phyloP scores from a whole-genome alignment of 2,329 filamentous ascomycete genomes.

The Lomentospora prolificans region DNA sequence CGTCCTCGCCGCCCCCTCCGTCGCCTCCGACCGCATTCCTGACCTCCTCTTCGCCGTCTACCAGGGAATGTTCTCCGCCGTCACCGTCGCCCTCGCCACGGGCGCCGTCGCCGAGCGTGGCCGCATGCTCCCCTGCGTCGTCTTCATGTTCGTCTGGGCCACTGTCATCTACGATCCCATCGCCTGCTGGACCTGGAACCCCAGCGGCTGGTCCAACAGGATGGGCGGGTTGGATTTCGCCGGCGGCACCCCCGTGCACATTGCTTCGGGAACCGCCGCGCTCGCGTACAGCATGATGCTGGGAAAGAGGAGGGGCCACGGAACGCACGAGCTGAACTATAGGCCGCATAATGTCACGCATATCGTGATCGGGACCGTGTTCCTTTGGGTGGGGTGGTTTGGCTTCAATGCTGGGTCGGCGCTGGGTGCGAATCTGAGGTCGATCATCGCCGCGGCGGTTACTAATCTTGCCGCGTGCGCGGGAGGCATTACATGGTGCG shows the following conservation, averaged over 20 bases:
- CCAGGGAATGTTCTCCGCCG: conserved; percentile 79
- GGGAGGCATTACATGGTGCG: conserved; percentile 80
- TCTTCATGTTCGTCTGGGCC: conserved; percentile 91
- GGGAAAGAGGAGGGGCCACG: conserved; percentile 74
- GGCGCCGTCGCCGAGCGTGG: conserved; percentile 81
- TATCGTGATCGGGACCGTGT: conserved; percentile 85
- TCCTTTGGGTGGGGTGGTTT: conserved; percentile 94
- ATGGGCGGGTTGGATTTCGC: conserved; percentile 83
- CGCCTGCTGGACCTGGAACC: conserved; percentile 92
- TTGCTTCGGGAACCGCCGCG: conserved; percentile 71
- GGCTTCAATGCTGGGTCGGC: conserved; percentile 88
- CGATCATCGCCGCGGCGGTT: conserved; percentile 76
- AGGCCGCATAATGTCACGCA: conserved; percentile 88
- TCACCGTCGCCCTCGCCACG: conserved; percentile 76
- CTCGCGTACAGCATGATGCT: conserved; percentile 88
- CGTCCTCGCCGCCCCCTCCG: conserved; percentile 65
- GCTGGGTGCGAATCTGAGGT: conserved; percentile 69
- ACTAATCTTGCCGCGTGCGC: conserved; percentile 79
- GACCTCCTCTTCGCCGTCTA: conserved; percentile 80
- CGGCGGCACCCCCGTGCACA: conserved; percentile 84
- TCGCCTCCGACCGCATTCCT: conserved; percentile 63
- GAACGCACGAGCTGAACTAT: conserved; percentile 82
- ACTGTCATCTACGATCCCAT: conserved; percentile 88
- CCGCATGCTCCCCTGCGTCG: conserved; percentile 75
- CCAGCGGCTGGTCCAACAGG: conserved; percentile 66